A percentile compares a stretch with the other conserved stretches of the same genome.
Evolutionary conservation across 1,284 basidiomycete species (phyloP).

Genomic region (Lentinula novae-zelandiae): DNA sequence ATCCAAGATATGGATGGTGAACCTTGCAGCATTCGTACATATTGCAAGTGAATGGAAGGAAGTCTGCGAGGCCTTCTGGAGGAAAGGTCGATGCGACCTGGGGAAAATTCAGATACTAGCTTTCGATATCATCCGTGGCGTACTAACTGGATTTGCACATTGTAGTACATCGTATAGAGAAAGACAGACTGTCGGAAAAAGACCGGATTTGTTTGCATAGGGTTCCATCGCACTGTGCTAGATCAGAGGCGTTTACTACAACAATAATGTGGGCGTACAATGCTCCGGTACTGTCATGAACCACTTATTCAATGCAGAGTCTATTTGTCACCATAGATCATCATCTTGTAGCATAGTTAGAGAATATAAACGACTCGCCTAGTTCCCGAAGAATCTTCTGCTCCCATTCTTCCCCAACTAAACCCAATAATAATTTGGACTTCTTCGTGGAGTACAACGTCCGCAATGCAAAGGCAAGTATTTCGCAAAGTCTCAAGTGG

Average conservation of each 20-base stretch:
- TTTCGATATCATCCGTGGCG: neutral
- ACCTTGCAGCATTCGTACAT: constrained; percentile 16
- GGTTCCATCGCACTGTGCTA: constrained; percentile 8
- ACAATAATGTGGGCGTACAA: constrained; percentile 9
- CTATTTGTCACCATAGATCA: neutral
- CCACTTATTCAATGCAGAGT: constrained; percentile 15
- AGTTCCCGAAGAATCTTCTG: constrained; percentile 13
- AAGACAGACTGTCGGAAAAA: constrained; percentile 16
- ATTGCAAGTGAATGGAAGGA: constrained; percentile 14
- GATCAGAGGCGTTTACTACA: neutral
- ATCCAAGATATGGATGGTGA: constrained; percentile 11
- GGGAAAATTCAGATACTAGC: too few species aligned
- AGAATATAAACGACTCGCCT: neutral
- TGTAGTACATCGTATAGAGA: constrained; percentile 12
- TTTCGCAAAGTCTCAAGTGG: constrained; percentile 53
- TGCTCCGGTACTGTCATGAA: constrained; percentile 14
- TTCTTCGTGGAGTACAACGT: constrained; percentile 50
- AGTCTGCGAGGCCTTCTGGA: constrained; percentile 11
- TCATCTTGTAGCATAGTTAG: neutral
- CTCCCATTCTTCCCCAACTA: constrained; percentile 44
- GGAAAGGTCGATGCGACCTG: constrained; percentile 14
- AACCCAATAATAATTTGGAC: constrained; percentile 45
- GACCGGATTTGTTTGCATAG: constrained; percentile 3
- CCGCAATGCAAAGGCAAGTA: constrained; percentile 53
- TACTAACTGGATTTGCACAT: constrained; percentile 12